phyloP scores from a whole-genome alignment of 1,284 basidiomycete genomes.

The Trichosporon sp. region DNA sequence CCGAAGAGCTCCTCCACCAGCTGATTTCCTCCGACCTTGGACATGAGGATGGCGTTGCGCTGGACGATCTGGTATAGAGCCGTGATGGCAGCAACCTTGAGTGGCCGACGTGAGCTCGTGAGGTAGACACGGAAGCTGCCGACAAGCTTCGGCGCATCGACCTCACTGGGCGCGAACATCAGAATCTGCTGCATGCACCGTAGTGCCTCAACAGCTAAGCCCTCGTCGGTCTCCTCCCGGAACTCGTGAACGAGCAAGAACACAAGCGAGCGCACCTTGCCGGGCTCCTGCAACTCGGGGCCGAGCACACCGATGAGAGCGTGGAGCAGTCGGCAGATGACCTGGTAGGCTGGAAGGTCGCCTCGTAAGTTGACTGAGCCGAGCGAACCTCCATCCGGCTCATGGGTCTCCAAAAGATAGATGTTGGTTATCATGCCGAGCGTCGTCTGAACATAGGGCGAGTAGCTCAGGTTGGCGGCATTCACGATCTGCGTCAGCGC shows the following conservation, averaged over 20 bases:
- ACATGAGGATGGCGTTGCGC: conserved; percentile 85
- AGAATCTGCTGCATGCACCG: conserved; percentile 93
- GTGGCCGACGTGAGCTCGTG: conserved; percentile 67
- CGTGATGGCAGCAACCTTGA: conserved; percentile 91
- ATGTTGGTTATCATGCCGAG: conserved; percentile 87
- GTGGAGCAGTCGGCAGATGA: conserved; percentile 85
- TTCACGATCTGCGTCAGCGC: conserved; percentile 83
- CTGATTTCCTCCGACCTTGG: conserved; percentile 84
- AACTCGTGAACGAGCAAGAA: conserved; percentile 83
- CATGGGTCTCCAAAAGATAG: conserved; percentile 86
- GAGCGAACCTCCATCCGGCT: conserved; percentile 84
- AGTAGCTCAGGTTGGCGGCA: conserved; percentile 86
- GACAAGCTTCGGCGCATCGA: conserved; percentile 72
- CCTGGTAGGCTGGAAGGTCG: conserved; percentile 84
- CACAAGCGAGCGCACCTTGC: conserved; percentile 71
- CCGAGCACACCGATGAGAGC: conserved; percentile 90
- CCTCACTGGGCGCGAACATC: conserved; percentile 83
- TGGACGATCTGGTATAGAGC: conserved; percentile 96
- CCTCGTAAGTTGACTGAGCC: conserved; percentile 80
- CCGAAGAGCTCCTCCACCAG: conserved; percentile 92
- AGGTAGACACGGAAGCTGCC: conserved; percentile 67
- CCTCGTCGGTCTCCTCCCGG: conserved; percentile 76
- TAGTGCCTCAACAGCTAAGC: conserved; percentile 86
- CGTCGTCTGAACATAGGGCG: conserved; percentile 80
- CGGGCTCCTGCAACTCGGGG: conserved; percentile 87